Conservation (phyloP, 2,329 filamentous ascomycete genomes). For the Botryosphaeria agaves region DNA sequence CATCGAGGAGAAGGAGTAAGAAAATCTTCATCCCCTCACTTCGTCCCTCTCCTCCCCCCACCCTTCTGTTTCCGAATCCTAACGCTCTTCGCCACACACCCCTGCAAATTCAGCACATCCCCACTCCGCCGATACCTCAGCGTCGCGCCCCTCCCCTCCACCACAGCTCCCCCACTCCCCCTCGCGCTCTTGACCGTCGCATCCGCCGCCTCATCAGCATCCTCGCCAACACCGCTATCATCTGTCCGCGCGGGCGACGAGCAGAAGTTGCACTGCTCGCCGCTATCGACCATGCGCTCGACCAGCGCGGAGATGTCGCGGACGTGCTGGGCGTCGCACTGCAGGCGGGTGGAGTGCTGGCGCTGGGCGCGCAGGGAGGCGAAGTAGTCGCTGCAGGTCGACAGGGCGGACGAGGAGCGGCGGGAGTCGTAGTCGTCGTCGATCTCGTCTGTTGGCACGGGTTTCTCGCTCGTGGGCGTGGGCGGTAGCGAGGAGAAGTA, state of each 20-base stretch:
- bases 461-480: conserved; percentile 11
- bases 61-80: conserved; percentile 1
- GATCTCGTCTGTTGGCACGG: conserved; percentile 9
- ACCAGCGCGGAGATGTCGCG: conserved; percentile 24
- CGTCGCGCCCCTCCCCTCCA: not conserved
- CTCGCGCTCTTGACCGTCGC: too few relatives aligned
- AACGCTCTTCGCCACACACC: conserved; percentile 3
- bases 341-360: conserved; percentile 21
- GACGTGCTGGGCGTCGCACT: conserved; percentile 21
- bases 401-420: too few relatives aligned
- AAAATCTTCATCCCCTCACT: not conserved
- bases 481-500: conserved; percentile 7
- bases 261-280: conserved; percentile 21
- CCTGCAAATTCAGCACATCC: conserved; percentile 3
- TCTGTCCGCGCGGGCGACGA: conserved; percentile 2
- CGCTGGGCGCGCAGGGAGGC: conserved; percentile 20
- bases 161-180: not conserved
- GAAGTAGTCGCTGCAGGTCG: too few relatives aligned
- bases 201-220: conserved; percentile 2
- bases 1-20: too few relatives aligned
- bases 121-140: conserved; percentile 2
- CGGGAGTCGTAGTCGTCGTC: conserved; percentile 11
- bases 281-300: conserved; percentile 20
- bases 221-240: too few relatives aligned
- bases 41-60: not conserved